Conservation (phyloP, 441 rosid genomes). For the Mallotus japonicus region DNA sequence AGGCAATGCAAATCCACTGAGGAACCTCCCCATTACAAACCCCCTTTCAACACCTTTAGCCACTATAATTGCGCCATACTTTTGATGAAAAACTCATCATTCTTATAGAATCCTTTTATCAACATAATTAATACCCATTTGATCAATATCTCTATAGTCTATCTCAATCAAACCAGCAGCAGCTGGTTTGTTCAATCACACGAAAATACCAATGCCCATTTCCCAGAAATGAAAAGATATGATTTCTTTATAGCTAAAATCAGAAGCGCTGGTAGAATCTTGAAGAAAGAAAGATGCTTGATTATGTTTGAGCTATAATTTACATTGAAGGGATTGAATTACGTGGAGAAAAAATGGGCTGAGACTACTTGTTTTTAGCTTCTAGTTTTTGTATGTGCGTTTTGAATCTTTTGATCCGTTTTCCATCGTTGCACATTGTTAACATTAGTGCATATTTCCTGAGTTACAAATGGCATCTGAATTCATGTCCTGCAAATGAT, state of each 20-base stretch:
- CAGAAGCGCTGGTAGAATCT: not conserved
- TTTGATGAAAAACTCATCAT: not conserved
- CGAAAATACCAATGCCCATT: constrained; percentile 5
- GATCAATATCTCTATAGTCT: not conserved
- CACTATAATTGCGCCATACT: constrained; percentile 19
- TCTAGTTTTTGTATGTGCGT: too few relatives aligned
- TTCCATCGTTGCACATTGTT: too few relatives aligned
- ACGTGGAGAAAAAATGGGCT: too few relatives aligned
- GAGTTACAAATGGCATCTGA: not conserved
- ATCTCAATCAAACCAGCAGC: not conserved
- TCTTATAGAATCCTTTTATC: constrained; percentile 10
- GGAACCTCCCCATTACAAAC: constrained; percentile 38
- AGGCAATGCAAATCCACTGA: constrained; percentile 49
- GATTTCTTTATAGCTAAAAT: not conserved
- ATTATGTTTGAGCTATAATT: not conserved
- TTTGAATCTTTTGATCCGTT: too few relatives aligned
- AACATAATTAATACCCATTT: constrained; percentile 17
- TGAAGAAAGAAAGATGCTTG: not conserved
- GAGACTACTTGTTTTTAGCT: too few relatives aligned
- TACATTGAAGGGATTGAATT: too few relatives aligned
- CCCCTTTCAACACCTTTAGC: constrained; percentile 9
- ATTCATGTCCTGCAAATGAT: not conserved
- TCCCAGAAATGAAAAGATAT: constrained; percentile 6
- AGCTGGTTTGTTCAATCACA: constrained; percentile 5
- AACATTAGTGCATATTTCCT: not conserved